Conservation (phyloP, 257 asterid genomes). For the Apocynum venetum region DNA sequence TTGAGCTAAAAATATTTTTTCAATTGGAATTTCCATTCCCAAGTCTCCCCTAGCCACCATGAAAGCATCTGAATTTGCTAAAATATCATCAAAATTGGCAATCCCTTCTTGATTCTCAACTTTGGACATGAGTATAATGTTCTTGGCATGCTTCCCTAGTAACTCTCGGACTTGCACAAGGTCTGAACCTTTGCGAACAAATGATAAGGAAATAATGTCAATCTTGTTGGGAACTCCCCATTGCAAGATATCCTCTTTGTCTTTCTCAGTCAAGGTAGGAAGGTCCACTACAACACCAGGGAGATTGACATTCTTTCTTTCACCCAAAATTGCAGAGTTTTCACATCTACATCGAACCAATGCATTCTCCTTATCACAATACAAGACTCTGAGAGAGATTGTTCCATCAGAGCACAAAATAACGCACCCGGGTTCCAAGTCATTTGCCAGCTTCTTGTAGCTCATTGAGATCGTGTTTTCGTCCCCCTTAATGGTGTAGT, state of each 20-base stretch:
- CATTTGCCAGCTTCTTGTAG: constrained; percentile 16
- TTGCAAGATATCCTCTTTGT: constrained; percentile 8
- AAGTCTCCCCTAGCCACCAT: constrained; percentile 38
- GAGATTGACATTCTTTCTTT: constrained; percentile 19
- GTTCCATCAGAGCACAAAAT: constrained; percentile 21
- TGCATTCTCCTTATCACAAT: constrained; percentile 12
- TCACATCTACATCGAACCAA: constrained; percentile 15
- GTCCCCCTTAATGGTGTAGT: constrained; percentile 13
- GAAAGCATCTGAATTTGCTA: constrained; percentile 25
- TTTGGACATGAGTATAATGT: constrained; percentile 73
- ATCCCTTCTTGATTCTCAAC: constrained; percentile 41
- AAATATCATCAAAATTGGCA: constrained; percentile 24
- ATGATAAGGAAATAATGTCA: constrained; percentile 69
- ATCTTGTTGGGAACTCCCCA: constrained; percentile 50
- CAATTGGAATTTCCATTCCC: constrained; percentile 38
- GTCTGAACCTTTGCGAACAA: constrained; percentile 71
- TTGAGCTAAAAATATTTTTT: constrained; percentile 31
- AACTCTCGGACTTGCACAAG: constrained; percentile 59
- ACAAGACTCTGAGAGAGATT: constrained; percentile 5
- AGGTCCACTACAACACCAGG: constrained; percentile 20
- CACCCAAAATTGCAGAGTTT: constrained; percentile 18
- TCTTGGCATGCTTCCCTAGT: constrained; percentile 56
- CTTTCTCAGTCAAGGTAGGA: constrained; percentile 18
- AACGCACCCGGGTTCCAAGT: constrained; percentile 2
- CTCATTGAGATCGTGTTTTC: constrained; percentile 19